Conservation (phyloP, 2,329 filamentous ascomycete species). For the Pseudogymnoascus sp. region DNA sequence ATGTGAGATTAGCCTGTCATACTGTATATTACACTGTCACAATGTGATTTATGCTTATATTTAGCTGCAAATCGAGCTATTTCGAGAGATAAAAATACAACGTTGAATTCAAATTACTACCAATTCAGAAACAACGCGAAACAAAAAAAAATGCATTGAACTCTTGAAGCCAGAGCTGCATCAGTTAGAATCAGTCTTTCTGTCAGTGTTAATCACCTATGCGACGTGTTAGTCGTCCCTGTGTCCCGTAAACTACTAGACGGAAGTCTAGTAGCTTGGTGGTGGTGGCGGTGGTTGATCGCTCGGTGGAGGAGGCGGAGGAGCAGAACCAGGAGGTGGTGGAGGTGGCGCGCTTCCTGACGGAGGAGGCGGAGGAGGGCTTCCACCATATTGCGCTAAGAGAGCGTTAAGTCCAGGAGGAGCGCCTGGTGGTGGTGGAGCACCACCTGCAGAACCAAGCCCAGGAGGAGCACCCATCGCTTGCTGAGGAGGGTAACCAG, state of each 20-base stretch:
- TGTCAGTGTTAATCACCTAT: constrained; percentile 6
- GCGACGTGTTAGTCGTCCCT: constrained; percentile 1
- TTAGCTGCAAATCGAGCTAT: background rate
- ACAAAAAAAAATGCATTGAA: background rate
- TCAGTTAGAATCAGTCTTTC: background rate
- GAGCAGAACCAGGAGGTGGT: constrained; percentile 51
- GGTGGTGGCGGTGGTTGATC: constrained; percentile 56
- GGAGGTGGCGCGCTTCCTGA: constrained; percentile 54
- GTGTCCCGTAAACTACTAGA: background rate
- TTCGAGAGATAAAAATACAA: constrained; percentile 1
- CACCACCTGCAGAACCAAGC: constrained; percentile 38
- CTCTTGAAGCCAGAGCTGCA: background rate
- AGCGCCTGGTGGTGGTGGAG: constrained; percentile 33
- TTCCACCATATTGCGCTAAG: constrained; percentile 54
- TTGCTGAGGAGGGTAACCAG: constrained; percentile 35
- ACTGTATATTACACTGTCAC: background rate
- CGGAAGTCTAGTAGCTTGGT: constrained; percentile 28
- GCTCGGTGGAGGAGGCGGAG: constrained; percentile 51
- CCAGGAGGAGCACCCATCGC: constrained; percentile 47
- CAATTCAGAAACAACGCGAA: background rate
- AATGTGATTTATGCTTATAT: constrained; percentile 2
- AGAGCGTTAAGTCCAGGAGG: constrained; percentile 50
- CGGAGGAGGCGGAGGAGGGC: constrained; percentile 45
- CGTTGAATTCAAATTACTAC: background rate
- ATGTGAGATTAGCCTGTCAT: background rate